Evolutionary conservation across 2,329 filamentous ascomycete genomes (phyloP).

Genomic region (Ceratocystis eucalypticola): DNA sequence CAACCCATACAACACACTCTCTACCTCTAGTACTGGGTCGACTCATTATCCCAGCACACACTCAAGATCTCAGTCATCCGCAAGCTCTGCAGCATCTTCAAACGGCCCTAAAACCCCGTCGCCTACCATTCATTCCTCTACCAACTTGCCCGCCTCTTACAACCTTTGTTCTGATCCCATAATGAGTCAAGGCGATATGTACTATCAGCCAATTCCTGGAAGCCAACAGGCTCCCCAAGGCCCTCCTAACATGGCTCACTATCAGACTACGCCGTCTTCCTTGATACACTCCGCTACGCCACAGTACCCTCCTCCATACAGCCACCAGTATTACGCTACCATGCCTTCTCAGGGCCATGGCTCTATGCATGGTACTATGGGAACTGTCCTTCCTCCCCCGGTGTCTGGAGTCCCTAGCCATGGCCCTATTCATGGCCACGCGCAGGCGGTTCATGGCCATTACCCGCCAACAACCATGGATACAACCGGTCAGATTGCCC

Average conservation of each 20-base stretch:
- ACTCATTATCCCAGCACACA: conserved; percentile 43
- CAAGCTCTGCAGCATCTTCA: conserved; percentile 39
- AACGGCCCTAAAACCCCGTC: conserved; percentile 67
- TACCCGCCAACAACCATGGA: conserved; percentile 54
- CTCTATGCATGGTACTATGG: conserved; percentile 56
- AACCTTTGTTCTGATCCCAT: conserved; percentile 35
- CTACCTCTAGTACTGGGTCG: conserved; percentile 62
- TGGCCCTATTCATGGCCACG: conserved; percentile 36
- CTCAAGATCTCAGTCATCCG: conserved; percentile 41
- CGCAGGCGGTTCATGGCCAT: conserved; percentile 42
- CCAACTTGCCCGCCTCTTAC: conserved; percentile 30
- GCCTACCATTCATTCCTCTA: conserved; percentile 45
- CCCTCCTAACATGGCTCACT: conserved; percentile 49
- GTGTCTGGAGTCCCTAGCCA: conserved; percentile 19
- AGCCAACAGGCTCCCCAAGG: conserved; percentile 63
- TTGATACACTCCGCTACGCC: conserved; percentile 58
- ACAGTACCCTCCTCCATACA: conserved; percentile 52
- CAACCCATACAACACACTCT: conserved; percentile 42
- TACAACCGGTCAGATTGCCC: conserved; percentile 81
- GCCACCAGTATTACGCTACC: conserved; percentile 60
- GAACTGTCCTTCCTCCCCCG: conserved; percentile 59
- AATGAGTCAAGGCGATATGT: conserved; percentile 89
- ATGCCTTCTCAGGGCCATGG: conserved; percentile 67
- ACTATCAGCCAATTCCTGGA: conserved; percentile 70
- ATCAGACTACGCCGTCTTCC: conserved; percentile 64